Percentiles rank a stretch among this genome's conserved stretches.
phyloP scores from a whole-genome alignment of 306 rosid genomes.

The Quercus engelmannii region DNA sequence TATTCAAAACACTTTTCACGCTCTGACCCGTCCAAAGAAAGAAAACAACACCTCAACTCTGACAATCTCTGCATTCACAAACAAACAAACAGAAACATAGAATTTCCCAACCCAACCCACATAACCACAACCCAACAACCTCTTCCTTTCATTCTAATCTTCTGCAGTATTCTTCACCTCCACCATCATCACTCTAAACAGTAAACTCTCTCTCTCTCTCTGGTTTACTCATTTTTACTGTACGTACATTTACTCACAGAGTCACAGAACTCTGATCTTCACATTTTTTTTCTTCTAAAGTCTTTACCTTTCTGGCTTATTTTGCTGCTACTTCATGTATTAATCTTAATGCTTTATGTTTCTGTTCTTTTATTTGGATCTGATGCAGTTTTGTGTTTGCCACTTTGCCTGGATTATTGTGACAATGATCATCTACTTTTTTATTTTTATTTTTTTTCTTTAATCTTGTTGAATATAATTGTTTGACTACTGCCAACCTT shows the following conservation, averaged over 20 bases:
- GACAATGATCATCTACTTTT: neutral
- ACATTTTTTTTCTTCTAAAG: no score
- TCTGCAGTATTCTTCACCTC: neutral
- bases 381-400: constrained; percentile 4
- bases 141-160: neutral
- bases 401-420: constrained; percentile 9
- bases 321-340: no score
- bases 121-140: neutral
- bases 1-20: constrained; percentile 5
- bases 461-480: constrained; percentile 3
- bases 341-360: neutral
- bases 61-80: neutral
- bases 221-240: neutral
- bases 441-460: neutral
- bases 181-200: neutral
- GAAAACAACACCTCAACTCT: neutral
- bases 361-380: constrained; percentile 17
- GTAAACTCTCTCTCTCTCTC: neutral
- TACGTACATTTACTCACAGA: neutral
- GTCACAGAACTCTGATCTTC: neutral
- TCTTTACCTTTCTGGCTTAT: neutral
- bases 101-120: neutral
- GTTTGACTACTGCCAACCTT: constrained; percentile 9
- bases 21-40: neutral
- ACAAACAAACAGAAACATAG: neutral